phyloP scores from a whole-genome alignment of 2,329 filamentous ascomycete genomes.

The Blumeriella jaapii region DNA sequence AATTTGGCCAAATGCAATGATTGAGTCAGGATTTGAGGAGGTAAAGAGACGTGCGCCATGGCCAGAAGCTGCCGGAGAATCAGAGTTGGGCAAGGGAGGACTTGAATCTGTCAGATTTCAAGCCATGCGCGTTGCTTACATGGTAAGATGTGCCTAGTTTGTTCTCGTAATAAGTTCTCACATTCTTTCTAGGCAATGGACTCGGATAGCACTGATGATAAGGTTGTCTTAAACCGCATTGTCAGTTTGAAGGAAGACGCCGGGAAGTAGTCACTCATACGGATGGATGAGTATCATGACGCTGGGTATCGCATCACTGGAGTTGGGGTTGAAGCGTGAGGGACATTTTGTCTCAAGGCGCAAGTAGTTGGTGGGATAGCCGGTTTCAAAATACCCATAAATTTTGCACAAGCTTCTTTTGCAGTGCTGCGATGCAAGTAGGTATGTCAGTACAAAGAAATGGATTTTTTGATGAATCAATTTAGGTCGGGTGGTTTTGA shows the following conservation, averaged over 20 bases:
- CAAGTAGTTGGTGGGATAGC: constrained; percentile 2
- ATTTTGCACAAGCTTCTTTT: neutral
- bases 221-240: constrained; percentile 80
- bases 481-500: too few relatives aligned
- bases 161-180: too few relatives aligned
- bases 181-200: constrained; percentile 47
- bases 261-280: constrained; percentile 39
- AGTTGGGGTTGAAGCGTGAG: constrained; percentile 3
- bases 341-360: constrained; percentile 1
- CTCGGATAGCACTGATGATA: constrained; percentile 65
- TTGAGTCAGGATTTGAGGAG: constrained; percentile 76
- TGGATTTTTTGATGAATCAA: too few relatives aligned
- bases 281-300: neutral
- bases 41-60: constrained; percentile 63
- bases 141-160: too few relatives aligned
- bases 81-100: constrained; percentile 46
- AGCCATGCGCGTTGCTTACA: constrained; percentile 75
- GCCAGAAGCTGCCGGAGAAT: constrained; percentile 64
- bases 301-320: constrained; percentile 10
- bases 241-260: constrained; percentile 82
- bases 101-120: constrained; percentile 80
- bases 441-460: too few relatives aligned
- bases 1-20: constrained; percentile 64
- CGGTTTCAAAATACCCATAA: neutral
- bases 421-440: too few relatives aligned